These are phyloP conservation scores for Cryptosporidium canis DNA, from an alignment of 169 alveolate genomes.

Conservation along the genomic window DNA sequence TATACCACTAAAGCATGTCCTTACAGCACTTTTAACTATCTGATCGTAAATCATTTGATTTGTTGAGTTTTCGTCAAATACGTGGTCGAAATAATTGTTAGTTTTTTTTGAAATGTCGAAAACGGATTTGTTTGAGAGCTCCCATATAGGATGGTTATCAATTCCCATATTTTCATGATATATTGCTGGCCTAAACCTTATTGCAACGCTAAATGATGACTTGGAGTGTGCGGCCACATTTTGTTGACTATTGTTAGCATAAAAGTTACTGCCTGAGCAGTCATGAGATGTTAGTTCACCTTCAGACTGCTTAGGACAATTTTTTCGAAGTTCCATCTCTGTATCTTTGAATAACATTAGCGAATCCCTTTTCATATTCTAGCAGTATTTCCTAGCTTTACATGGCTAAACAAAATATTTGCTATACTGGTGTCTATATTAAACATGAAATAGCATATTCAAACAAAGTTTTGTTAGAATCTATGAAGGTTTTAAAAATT, in stretches of 20 bases:
- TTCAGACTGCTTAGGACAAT: not conserved
- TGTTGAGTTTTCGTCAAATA: slow-evolving; percentile 41
- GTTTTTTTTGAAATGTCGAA: slow-evolving; percentile 6
- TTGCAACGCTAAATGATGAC: slow-evolving; percentile 55
- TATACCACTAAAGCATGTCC: slow-evolving; percentile 85
- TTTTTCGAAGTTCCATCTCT: not conserved
- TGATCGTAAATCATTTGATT: slow-evolving; percentile 21
- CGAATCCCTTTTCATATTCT: not conserved
- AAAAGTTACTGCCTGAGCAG: not conserved
- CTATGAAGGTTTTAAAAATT: too few species aligned
- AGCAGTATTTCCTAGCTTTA: not conserved
- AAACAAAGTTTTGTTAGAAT: not conserved
- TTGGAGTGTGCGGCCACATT: not conserved
- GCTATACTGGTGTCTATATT: not conserved
- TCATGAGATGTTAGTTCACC: not conserved
- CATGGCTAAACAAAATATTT: not conserved
- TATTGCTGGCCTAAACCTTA: slow-evolving; percentile 47
- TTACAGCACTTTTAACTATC: slow-evolving; percentile 77
- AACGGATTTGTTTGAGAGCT: slow-evolving; percentile 27
- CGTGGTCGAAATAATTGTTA: slow-evolving; percentile 29
- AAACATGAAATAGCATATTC: not conserved
- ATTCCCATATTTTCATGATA: not conserved
- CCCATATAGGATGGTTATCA: slow-evolving; percentile 11
- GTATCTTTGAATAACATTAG: not conserved
- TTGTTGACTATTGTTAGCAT: not conserved